Evolutionary conservation across 1,284 basidiomycete species (phyloP).

Genomic region (Psilocybe mexicana): DNA sequence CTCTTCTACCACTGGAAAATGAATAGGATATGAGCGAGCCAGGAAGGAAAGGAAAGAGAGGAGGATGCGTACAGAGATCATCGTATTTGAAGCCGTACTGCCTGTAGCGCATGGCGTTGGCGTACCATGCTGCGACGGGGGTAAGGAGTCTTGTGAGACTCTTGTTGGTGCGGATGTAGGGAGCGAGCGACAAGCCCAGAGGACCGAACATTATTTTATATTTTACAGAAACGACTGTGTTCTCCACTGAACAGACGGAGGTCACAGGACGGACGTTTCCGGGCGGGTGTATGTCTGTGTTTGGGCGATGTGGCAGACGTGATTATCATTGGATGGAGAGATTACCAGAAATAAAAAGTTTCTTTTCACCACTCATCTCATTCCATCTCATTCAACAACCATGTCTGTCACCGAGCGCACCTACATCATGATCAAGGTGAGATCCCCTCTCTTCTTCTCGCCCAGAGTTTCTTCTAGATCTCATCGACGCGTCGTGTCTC

Average conservation of each 20-base stretch:
- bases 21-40: slow-evolving; percentile 8
- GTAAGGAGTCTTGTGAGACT: slow-evolving; percentile 68
- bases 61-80: slow-evolving; percentile 74
- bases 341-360: slow-evolving; percentile 29
- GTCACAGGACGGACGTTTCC: slow-evolving; percentile 34
- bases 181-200: slow-evolving; percentile 78
- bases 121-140: slow-evolving; percentile 87
- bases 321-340: slow-evolving; percentile 28
- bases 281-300: slow-evolving; percentile 34
- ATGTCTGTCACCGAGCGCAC: slow-evolving; percentile 77
- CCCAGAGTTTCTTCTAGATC: neutral
- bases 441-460: neutral
- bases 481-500: slow-evolving; percentile 8
- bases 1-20: slow-evolving; percentile 79
- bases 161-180: slow-evolving; percentile 72
- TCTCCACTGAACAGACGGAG: slow-evolving; percentile 5
- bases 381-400: slow-evolving; percentile 26
- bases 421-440: slow-evolving; percentile 90
- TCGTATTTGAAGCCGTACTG: slow-evolving; percentile 93
- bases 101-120: slow-evolving; percentile 82
- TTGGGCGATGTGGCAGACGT: slow-evolving; percentile 30
- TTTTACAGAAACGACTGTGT: slow-evolving; percentile 7
- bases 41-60: slow-evolving; percentile 14
- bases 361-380: slow-evolving; percentile 32
- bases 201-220: slow-evolving; percentile 58